Base-by-base conservation (phyloP, 176 grass and related monocot genomes). In the Aegilops longissima region DNA sequence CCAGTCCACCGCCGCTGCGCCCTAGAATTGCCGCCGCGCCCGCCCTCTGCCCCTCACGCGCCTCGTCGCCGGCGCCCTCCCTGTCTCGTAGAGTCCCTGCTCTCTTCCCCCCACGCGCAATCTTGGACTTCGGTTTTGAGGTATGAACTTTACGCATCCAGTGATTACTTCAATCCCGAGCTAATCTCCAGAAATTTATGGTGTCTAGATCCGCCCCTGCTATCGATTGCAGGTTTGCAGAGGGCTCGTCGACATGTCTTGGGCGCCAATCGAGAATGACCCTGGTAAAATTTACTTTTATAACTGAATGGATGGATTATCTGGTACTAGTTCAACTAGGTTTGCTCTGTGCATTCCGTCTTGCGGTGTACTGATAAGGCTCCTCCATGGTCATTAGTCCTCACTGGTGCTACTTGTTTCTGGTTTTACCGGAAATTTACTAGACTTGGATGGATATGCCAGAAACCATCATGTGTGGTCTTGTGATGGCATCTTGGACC, bases 231-330 rank as follows among this genome's bases (percentile, higher is more conserved):
- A 88, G 85, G 9, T 12, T 70, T 70, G 61, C 36, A 64, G 27
- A 34, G 30, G 24, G 7, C 21, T 75, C 75, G 24, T 79, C 77
- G 44, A 6, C 42, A 91, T 95, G 93, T 95, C 93, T 82, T 95
- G 93, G 93, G 83, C 81, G 3, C 66, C 91, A 70, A 89, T 95
- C 70, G 93, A 95, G 80, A 93, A 90, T 82, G 93, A 95, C 85
- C 91, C 93, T 85, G 93, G 91, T 93, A 93, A 89, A 65, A 18
- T 79, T 34, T 18, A 9, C 9, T 67, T 45, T 51, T 66, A 56
- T 33, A n/a, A 9, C 12, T 74, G 9, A 11, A 54, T 17, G 1
- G 44, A 25, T 80, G 27, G 25, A 45, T 70, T 35, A 14, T 71
- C 14, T 61, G 21, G 66, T 34, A 59, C 2, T 45, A 18, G 35